Base-by-base conservation (phyloP, 2,329 filamentous ascomycete genomes). In the Rhynchosporium graminicola region DNA sequence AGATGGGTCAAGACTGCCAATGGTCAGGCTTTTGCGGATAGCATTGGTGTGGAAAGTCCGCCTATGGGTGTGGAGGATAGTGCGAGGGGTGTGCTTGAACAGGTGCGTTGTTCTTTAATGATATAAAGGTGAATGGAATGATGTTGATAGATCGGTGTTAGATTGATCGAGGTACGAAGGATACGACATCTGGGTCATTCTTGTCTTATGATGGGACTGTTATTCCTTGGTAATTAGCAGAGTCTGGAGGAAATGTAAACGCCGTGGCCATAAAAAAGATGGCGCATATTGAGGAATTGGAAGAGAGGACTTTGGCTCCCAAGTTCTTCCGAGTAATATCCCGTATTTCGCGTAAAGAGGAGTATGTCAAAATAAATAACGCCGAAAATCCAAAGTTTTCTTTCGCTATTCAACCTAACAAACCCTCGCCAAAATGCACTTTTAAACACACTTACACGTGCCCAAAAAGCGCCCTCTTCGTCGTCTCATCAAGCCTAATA, bases 1-100 rank as follows among this genome's bases (percentile, higher is more conserved):
- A 71, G 70, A 57, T 77, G 75, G 69, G 76, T 78, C 0, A 74
- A 78, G 62, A 80, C 78, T 0, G 76, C 76, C 4, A 77, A 79
- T 71, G 79, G 79, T 0, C 76, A 77, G 61, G 60, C 54, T 0
- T 76, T 72, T 40, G 77, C 78, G 0, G 64, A 70, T 52, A 55
- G 46, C 0, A 54, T 73, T 9, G 76, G 76, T 0, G 52, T 77
- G 2, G 60, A 69, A 1, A 63, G 73, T 46, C 77, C 78, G 0
- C 72, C 75, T 2, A 66, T 76, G 46, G 70, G 67, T 6, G 33
- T 80, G 7, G 72, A 78, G 8, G 68, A 77, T 12, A 76, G 73
- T 47, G 72, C 74, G 5, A 61, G 67, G 10, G 74, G 74, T 2
- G 70, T 79, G 33, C 31, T 65, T 43, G 73, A 64, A 66, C 70